Base-by-base conservation (phyloP, 2,329 filamentous ascomycete genomes). In the Microsporum audouinii region DNA sequence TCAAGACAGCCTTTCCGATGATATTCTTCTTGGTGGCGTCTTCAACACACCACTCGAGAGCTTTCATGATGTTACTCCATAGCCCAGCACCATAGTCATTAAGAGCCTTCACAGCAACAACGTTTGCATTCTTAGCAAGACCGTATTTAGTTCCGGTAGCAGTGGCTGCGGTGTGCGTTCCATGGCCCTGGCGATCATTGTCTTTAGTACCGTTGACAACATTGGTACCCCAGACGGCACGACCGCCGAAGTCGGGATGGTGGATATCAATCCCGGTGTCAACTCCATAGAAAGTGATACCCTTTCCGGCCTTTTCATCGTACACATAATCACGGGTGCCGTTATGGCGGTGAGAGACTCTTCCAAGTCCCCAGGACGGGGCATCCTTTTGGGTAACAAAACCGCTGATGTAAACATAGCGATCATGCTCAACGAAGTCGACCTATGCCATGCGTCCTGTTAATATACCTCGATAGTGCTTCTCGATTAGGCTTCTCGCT, bases 31-130 rank as follows among this genome's bases (percentile, higher is more conserved):
- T 61, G 31, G 63, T 66, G 47, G 71, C 71, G 59, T 73, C 66
- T 49, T 71, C 68, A 61, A 66, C 70, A 55, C 69, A 70, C 71
- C 70, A 75, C 38, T 72, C 67, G 68, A 82, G 79, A 14, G 79
- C 81, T 27, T 74, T 69, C 63, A 83, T 75, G 63, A 80, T 78
- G 65, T 75, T 73, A 31, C 73, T 71, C 57, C 72, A 73, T n/a
- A 72, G 76, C 34, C 80, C 80, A 49, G 72, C 72, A 51, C 78
- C 77, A 7, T 76, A 68, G 31, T 71, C 72, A 56, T 75, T 75
- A 23, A 80, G 73, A 63, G 72, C 79, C 69, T 81, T 82, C 61
- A 84, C 77, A 56, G 78, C 78, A 38, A 76, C 65, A 17, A 76
- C 61, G 27, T 64, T 70, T 36, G 73, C 68, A 61, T 70, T 70